A percentile compares a stretch with the other conserved stretches of the same genome.
phyloP scores from a whole-genome alignment of 352 stramenopile genomes.

The Thraustotheca clavata region DNA sequence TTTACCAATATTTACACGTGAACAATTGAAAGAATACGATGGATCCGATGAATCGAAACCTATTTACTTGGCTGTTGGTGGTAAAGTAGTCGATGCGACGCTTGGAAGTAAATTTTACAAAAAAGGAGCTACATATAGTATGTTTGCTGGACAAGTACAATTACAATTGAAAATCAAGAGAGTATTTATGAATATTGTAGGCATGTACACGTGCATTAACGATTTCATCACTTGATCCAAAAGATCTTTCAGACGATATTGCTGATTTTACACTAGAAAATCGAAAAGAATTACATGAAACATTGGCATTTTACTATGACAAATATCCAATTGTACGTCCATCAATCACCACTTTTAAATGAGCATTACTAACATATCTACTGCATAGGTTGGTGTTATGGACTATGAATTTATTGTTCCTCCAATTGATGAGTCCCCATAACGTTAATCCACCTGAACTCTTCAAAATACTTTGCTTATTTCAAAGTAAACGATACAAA shows the following conservation, averaged over 20 bases:
- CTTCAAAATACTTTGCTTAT: too few relatives aligned
- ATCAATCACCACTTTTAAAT: background rate
- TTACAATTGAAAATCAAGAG: background rate
- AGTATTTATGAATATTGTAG: constrained; percentile 23
- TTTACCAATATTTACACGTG: constrained; percentile 45
- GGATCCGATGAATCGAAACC: constrained; percentile 49
- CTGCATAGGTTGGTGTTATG: background rate
- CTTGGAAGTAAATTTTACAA: constrained; percentile 65
- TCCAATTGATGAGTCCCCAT: background rate
- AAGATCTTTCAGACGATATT: constrained; percentile 68
- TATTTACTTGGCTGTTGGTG: constrained; percentile 58
- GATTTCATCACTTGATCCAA: constrained; percentile 51
- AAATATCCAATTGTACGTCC: constrained; percentile 80
- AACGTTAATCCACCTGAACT: too few relatives aligned
- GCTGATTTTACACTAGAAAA: constrained; percentile 60
- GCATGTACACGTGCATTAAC: constrained; percentile 65
- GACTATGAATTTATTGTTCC: background rate
- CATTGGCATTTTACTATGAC: constrained; percentile 69
- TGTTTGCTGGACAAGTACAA: constrained; percentile 37
- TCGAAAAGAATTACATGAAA: constrained; percentile 49
- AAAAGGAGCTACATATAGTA: constrained; percentile 56
- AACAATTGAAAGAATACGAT: constrained; percentile 62
- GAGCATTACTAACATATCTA: background rate
- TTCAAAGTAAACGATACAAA: too few relatives aligned
- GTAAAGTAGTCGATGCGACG: constrained; percentile 73